Evolutionary conservation across 495 filamentous ascomycete species (phyloP).

Genomic region (Diplogelasinospora grovesii): DNA sequence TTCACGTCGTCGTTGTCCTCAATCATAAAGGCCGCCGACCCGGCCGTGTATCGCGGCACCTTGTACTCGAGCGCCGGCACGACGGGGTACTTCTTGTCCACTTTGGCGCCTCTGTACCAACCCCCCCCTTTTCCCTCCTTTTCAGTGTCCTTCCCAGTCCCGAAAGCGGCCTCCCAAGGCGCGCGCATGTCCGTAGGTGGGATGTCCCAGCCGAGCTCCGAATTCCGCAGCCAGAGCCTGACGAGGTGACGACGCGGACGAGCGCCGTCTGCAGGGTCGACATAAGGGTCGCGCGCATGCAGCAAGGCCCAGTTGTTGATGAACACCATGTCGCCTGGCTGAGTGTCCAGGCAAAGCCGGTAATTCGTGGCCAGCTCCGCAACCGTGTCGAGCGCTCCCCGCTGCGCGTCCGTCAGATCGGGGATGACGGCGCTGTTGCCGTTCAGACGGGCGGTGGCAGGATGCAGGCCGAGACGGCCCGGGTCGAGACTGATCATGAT

Average conservation of each 20-base stretch:
- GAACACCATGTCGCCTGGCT: conserved; percentile 54
- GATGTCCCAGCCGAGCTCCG: conserved; percentile 32
- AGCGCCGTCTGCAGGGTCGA: conserved; percentile 21
- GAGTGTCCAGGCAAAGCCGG: conserved; percentile 37
- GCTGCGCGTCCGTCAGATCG: conserved; percentile 24
- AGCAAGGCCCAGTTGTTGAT: conserved; percentile 57
- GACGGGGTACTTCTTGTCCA: conserved; percentile 25
- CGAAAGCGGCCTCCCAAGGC: conserved; percentile 41
- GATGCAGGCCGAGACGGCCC: conserved; percentile 38
- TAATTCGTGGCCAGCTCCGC: conserved; percentile 26
- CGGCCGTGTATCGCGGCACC: conserved; percentile 36
- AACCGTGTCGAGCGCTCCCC: conserved; percentile 28
- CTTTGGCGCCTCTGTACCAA: not conserved
- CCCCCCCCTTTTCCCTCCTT: conserved; percentile 12
- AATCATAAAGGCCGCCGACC: conserved; percentile 38
- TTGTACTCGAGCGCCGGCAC: conserved; percentile 33
- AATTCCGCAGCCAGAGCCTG: conserved; percentile 45
- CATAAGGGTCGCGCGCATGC: conserved; percentile 48
- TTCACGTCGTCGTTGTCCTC: conserved; percentile 28
- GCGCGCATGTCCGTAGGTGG: conserved; percentile 33
- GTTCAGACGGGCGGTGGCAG: conserved; percentile 12
- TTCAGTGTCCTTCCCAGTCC: conserved; percentile 11
- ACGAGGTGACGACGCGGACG: conserved; percentile 40
- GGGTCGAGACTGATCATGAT: conserved; percentile 36
- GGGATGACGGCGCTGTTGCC: conserved; percentile 21